A percentile compares a stretch with the other conserved stretches of the same genome.
Evolutionary conservation across 768 basidiomycete genomes (phyloP).

Genomic region (Cystobasidium ongulense): DNA sequence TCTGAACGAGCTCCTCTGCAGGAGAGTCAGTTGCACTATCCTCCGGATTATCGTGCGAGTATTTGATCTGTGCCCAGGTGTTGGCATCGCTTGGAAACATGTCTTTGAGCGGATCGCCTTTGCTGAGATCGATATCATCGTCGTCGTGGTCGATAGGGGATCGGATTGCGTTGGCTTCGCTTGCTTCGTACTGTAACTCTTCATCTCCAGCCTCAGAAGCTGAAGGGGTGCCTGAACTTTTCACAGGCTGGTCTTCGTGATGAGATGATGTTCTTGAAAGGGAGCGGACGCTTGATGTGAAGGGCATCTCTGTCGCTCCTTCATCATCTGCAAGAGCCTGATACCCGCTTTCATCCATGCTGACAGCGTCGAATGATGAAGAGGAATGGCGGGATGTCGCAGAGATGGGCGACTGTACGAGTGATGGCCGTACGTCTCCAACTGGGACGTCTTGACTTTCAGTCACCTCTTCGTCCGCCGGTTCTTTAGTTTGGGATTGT

Average conservation of each 20-base stretch:
- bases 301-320: too few species aligned
- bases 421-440: background rate
- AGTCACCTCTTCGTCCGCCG: background rate
- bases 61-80: conserved; percentile 34
- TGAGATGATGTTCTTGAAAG: too few species aligned
- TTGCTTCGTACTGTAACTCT: background rate
- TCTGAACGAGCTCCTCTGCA: conserved; percentile 22
- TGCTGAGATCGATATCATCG: background rate
- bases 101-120: conserved; percentile 38
- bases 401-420: background rate
- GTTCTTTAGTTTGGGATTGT: background rate
- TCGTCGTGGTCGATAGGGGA: background rate
- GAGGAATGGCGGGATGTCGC: background rate
- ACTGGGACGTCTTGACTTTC: background rate
- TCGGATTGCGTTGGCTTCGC: background rate
- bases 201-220: background rate
- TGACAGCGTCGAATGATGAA: background rate
- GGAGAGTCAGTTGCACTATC: background rate
- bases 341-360: background rate
- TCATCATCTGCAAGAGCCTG: background rate
- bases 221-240: too few species aligned
- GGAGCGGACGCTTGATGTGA: too few species aligned
- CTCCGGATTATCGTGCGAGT: background rate
- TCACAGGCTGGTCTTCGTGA: too few species aligned
- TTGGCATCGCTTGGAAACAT: conserved; percentile 38